Evolutionary conservation across 1,139 yeast genomes (phyloP).

Genomic region (Kodamaea plutei): DNA sequence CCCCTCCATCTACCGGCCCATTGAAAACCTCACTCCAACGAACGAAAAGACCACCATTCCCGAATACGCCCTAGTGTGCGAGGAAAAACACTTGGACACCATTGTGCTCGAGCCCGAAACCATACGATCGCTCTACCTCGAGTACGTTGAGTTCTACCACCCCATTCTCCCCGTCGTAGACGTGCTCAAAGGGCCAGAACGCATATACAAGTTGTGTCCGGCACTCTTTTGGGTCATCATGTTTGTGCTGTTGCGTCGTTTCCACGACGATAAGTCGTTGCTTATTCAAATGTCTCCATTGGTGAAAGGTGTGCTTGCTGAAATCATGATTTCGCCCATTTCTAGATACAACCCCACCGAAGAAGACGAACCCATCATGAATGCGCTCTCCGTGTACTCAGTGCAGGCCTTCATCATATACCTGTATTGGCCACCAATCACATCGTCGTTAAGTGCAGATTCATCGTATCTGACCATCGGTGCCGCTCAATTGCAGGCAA

Average conservation of each 20-base stretch:
- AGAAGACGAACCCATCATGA: conserved; percentile 73
- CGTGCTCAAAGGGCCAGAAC: conserved; percentile 74
- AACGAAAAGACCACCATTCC: conserved; percentile 21
- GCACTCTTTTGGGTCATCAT: conserved; percentile 92
- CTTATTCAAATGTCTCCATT: conserved; percentile 59
- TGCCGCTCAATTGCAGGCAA: conserved; percentile 85
- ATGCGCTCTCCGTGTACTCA: conserved; percentile 89
- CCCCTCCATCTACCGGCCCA: conserved; percentile 24
- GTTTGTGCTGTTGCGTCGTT: conserved; percentile 72
- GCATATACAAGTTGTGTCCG: conserved; percentile 74
- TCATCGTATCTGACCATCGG: conserved; percentile 95
- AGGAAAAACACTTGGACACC: conserved; percentile 65
- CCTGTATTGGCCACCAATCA: conserved; percentile 93
- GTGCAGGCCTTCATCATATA: conserved; percentile 88
- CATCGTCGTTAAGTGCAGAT: conserved; percentile 91
- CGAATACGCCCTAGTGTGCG: conserved; percentile 45
- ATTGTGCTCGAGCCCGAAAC: conserved; percentile 57
- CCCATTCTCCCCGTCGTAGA: conserved; percentile 87
- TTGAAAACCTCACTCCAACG: conserved; percentile 6
- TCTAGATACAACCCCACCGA: conserved; percentile 75
- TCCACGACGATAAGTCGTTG: conserved; percentile 35
- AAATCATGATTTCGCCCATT: conserved; percentile 85
- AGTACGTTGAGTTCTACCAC: conserved; percentile 73
- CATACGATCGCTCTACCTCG: conserved; percentile 62
- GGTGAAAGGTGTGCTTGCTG: conserved; percentile 75